Conservation (phyloP, 495 filamentous ascomycete species). For the Penicillium robsamsonii region DNA sequence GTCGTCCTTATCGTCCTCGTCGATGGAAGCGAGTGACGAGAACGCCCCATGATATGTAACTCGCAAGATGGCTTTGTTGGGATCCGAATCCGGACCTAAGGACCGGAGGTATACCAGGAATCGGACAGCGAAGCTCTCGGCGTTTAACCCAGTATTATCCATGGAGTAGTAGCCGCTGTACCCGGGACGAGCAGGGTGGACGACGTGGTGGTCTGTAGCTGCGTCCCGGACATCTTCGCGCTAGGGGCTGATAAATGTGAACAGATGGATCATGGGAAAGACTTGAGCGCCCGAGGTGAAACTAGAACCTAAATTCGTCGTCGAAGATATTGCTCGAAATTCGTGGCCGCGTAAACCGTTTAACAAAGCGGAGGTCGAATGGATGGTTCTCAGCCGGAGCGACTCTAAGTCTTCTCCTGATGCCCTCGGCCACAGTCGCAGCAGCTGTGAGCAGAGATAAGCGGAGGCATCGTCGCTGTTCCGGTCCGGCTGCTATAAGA, state of each 20-base stretch:
- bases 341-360: constrained; percentile 8
- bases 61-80: constrained; percentile 23
- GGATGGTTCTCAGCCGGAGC: constrained; percentile 15
- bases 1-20: neutral
- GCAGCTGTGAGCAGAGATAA: constrained; percentile 9
- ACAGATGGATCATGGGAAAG: constrained; percentile 12
- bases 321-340: neutral
- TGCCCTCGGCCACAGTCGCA: neutral
- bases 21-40: constrained; percentile 8
- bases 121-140: constrained; percentile 18
- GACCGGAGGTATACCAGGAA: constrained; percentile 20
- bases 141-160: constrained; percentile 9
- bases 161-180: constrained; percentile 15
- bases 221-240: constrained; percentile 17
- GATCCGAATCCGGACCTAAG: constrained; percentile 13
- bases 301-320: neutral
- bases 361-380: constrained; percentile 17
- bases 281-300: constrained; percentile 3
- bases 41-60: constrained; percentile 13
- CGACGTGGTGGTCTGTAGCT: constrained; percentile 12
- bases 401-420: constrained; percentile 16
- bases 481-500: constrained; percentile 16
- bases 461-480: constrained; percentile 14
- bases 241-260: constrained; percentile 10
- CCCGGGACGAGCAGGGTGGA: neutral